Conservation (phyloP, 208 protist genomes). For the Crithidia brevicula region DNA sequence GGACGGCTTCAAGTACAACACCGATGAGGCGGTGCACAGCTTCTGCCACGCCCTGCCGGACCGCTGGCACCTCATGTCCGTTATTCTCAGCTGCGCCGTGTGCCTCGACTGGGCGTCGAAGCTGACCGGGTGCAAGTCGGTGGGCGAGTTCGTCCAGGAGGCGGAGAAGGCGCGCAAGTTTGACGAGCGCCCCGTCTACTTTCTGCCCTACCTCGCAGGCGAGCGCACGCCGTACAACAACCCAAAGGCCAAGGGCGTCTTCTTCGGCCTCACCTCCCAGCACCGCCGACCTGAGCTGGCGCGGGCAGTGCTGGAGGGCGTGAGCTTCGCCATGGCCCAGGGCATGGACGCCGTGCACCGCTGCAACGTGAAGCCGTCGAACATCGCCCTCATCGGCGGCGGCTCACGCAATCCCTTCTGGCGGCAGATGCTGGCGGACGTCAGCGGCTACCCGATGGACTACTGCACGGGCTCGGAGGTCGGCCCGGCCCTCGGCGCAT, state of each 20-base stretch:
- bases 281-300: conserved; percentile 64
- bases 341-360: conserved; percentile 82
- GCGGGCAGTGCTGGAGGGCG: conserved; percentile 70
- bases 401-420: conserved; percentile 70
- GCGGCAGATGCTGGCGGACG: conserved; percentile 82
- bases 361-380: conserved; percentile 59
- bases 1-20: conserved; percentile 77
- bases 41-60: conserved; percentile 81
- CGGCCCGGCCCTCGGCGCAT: conserved; percentile 65
- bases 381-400: conserved; percentile 73
- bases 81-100: conserved; percentile 80
- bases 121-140: conserved; percentile 63
- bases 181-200: conserved; percentile 62
- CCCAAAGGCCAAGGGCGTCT: conserved; percentile 73
- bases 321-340: conserved; percentile 74
- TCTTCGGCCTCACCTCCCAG: conserved; percentile 75
- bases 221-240: conserved; percentile 85
- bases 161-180: conserved; percentile 55
- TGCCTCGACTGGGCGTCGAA: conserved; percentile 77
- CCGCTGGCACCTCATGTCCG: conserved; percentile 82
- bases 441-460: conserved; percentile 57
- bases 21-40: conserved; percentile 77
- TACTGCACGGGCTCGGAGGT: conserved; percentile 77
- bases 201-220: conserved; percentile 75
- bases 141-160: conserved; percentile 62